These are phyloP conservation scores for Tricholoma hemisulphureum DNA, from an alignment of 768 basidiomycete species.

Conservation along the genomic window DNA sequence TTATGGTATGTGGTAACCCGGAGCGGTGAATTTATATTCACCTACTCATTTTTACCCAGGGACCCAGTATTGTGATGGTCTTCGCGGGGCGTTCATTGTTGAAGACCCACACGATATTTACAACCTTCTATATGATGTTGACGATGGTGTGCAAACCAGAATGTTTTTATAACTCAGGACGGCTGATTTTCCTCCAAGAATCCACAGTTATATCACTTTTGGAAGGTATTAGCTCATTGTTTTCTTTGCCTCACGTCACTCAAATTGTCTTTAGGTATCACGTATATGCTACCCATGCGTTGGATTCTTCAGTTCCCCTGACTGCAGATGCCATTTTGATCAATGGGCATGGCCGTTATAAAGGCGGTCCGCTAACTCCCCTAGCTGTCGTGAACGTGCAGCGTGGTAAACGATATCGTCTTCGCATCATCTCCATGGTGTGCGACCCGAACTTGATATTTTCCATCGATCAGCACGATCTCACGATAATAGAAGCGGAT, in stretches of 20 bases:
- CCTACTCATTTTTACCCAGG: constrained; percentile 20
- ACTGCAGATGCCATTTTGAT: constrained; percentile 21
- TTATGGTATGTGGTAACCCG: constrained; percentile 14
- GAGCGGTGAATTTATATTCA: constrained; percentile 8
- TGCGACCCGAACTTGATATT: constrained; percentile 39
- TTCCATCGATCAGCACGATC: constrained; percentile 42
- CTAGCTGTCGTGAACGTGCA: constrained; percentile 37
- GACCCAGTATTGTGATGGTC: constrained; percentile 49
- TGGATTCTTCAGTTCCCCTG: neutral
- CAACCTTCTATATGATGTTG: constrained; percentile 24
- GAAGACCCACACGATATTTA: constrained; percentile 37
- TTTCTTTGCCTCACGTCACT: neutral
- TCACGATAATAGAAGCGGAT: constrained; percentile 56
- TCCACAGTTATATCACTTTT: constrained; percentile 42
- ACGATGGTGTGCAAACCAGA: constrained; percentile 3
- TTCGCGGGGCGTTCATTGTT: constrained; percentile 37
- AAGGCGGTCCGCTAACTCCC: constrained; percentile 18
- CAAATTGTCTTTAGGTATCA: neutral
- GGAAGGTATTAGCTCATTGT: constrained; percentile 27
- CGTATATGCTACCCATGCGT: neutral
- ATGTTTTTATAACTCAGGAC: neutral
- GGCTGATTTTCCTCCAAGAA: constrained; percentile 8
- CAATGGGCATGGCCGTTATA: constrained; percentile 41
- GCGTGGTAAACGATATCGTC: constrained; percentile 33
- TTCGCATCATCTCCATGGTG: constrained; percentile 35